A percentile compares a stretch with the other conserved stretches of the same genome.
Conservation (phyloP, 352 stramenopile genomes). For the Globisporangium yorkense region DNA sequence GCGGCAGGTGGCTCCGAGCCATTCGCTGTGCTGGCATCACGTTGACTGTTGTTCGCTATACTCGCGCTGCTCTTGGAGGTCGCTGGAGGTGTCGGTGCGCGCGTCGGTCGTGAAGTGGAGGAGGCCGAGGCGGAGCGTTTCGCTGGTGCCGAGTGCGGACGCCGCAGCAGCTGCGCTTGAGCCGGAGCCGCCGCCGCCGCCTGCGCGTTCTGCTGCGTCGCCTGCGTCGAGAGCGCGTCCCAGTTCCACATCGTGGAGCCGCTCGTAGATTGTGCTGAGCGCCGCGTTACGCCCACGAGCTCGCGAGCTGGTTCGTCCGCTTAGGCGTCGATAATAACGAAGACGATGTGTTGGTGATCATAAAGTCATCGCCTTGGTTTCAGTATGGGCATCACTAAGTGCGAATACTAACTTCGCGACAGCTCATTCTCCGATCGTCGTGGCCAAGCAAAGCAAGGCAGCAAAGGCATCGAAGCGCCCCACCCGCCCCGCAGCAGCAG, state of each 20-base stretch:
- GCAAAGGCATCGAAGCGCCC: no score
- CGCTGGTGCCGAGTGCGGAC: neutral
- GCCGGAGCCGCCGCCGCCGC: conserved; percentile 2
- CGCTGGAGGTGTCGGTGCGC: no score
- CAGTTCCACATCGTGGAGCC: conserved; percentile 15
- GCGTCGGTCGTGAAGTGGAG: no score
- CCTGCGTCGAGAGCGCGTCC: conserved; percentile 16
- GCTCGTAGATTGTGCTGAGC: neutral
- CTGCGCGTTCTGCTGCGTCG: conserved; percentile 10
- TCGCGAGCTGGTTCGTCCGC: neutral
- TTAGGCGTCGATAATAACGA: no score
- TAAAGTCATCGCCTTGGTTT: neutral
- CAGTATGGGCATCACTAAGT: neutral
- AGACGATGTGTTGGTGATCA: no score
- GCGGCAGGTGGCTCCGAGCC: neutral
- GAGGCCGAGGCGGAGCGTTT: neutral
- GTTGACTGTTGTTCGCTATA: neutral
- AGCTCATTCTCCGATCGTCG: no score
- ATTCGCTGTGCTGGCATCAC: neutral
- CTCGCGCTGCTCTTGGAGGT: neutral
- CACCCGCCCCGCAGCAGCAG: no score
- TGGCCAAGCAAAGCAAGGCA: no score
- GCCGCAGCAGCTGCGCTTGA: neutral
- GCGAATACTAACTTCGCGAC: neutral
- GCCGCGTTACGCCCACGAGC: neutral